Percentiles rank a stretch among this genome's conserved stretches.
Evolutionary conservation across 805 yeast genomes (phyloP).

Genomic region (Limtongia smithiae): DNA sequence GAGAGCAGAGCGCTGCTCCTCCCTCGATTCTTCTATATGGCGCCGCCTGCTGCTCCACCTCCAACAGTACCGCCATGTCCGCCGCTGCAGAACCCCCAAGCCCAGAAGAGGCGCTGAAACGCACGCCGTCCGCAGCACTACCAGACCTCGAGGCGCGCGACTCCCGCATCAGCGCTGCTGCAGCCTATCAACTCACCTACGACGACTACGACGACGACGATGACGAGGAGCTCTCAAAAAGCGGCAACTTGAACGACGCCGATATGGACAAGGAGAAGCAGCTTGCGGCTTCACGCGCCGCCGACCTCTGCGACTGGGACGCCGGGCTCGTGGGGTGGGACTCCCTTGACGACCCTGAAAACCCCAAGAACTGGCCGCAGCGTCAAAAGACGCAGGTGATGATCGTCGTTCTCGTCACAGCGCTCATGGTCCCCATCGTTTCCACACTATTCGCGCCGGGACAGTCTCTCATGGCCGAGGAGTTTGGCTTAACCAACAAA

Average conservation of each 20-base stretch:
- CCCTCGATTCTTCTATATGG: no score
- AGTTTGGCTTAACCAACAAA: slow-evolving; percentile 18
- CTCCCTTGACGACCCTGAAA: slow-evolving; percentile 37
- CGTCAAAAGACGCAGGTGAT: slow-evolving; percentile 42
- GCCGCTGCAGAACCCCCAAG: no score
- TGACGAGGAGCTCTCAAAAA: not conserved
- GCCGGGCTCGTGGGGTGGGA: slow-evolving; percentile 31
- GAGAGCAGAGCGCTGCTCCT: no score
- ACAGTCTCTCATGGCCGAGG: slow-evolving; percentile 38
- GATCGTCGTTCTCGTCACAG: slow-evolving; percentile 27
- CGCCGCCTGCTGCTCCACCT: no score
- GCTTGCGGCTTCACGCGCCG: not conserved
- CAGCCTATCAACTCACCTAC: no score
- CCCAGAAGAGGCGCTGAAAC: no score
- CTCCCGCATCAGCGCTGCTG: no score
- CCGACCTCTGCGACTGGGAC: slow-evolving; percentile 10
- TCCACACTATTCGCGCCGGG: slow-evolving; percentile 28
- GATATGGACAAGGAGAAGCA: no score
- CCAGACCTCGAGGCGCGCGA: no score
- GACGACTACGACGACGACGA: not conserved
- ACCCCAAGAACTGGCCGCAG: slow-evolving; percentile 40
- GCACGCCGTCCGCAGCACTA: no score
- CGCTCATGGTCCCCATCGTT: slow-evolving; percentile 22
- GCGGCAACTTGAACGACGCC: not conserved
- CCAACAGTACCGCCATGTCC: no score